Evolutionary conservation across 2,329 filamentous ascomycete species (phyloP), one percentile per base, ranked within the genome.

Genomic region (Verticillium alfalfae): DNA sequence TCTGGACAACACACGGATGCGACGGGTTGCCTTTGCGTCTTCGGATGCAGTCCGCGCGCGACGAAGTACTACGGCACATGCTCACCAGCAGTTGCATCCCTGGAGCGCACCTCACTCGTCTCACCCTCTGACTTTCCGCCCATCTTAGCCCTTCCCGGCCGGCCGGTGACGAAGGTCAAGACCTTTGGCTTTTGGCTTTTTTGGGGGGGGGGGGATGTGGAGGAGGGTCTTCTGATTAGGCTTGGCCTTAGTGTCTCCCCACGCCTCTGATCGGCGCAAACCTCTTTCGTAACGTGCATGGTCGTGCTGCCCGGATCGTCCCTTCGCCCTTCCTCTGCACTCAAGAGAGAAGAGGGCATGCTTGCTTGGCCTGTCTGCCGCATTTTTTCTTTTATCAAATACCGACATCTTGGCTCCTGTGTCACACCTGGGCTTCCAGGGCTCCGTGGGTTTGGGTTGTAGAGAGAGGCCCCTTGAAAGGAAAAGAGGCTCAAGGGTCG

Each of bases 131-230:
- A 5, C 26, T 31, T 31, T 31, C 26, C 38, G 55, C 34, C 15
- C 38, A 65, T 63, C 59, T 26, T 62, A 56, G 54, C 62, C 61
- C 60, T 59, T 61, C 37, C 64, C 57, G 41, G 57, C 39, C 34
- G 59, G 59, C 59, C 58, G 62, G 61, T 64, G 64, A 65, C 64
- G 64, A 64, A 41, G 60, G 58, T 58, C 58, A 62, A 64, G 62
- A 52, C 45, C 45, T 10, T 18, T 52, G 45, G 45, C 45, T 52
- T 52, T 52, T 52, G 45, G 63, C 45, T 31, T 39, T 59, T 45
- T 54, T 31, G 39, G 36, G 39, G 49, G 62, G 36, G 26, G n/a
- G 22, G 22, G 22, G n/a, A n/a, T 56, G 55, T 56, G 55, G 26
- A 22, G 55, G 15, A 12, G 31, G 55, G 45, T 52, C 39, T 41